phyloP scores from a whole-genome alignment of 2,329 filamentous ascomycete species.

The Aspergillus candidus region DNA sequence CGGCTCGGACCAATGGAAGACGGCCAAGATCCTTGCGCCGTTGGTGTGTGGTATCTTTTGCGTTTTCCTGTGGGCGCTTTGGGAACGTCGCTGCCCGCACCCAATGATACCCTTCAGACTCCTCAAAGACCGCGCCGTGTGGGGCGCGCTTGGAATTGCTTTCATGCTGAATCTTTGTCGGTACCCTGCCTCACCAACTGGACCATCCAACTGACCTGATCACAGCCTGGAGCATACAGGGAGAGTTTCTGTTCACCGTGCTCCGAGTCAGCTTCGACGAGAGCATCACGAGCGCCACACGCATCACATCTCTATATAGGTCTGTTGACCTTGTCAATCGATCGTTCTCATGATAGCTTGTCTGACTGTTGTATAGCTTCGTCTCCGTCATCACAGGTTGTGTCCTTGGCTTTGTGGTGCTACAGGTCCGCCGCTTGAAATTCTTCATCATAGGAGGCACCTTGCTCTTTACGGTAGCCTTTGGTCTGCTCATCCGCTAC shows the following conservation, averaged over 20 bases:
- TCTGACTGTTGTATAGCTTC: constrained; percentile 29
- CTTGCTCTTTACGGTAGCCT: constrained; percentile 57
- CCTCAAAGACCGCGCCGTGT: constrained; percentile 59
- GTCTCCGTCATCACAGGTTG: constrained; percentile 54
- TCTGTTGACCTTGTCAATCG: not conserved
- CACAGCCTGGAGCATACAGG: constrained; percentile 54
- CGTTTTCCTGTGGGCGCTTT: constrained; percentile 47
- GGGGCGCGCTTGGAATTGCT: constrained; percentile 56
- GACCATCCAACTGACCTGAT: constrained; percentile 3
- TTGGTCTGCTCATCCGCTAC: constrained; percentile 58
- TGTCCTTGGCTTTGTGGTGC: constrained; percentile 52
- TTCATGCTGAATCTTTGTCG: constrained; percentile 20
- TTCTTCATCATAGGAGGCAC: constrained; percentile 58
- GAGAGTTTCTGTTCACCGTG: constrained; percentile 59
- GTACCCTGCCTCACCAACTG: constrained; percentile 11
- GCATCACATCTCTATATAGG: constrained; percentile 55
- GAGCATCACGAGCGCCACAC: constrained; percentile 50
- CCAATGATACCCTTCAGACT: constrained; percentile 56
- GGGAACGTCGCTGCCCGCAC: constrained; percentile 49
- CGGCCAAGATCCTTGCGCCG: constrained; percentile 47
- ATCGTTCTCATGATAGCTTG: not conserved
- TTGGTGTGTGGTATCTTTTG: constrained; percentile 47
- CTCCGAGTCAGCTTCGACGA: constrained; percentile 58
- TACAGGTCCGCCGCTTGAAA: constrained; percentile 55
- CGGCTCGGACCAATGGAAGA: constrained; percentile 44